phyloP scores from a whole-genome alignment of 257 asterid species.

The Lavandula angustifolia region DNA sequence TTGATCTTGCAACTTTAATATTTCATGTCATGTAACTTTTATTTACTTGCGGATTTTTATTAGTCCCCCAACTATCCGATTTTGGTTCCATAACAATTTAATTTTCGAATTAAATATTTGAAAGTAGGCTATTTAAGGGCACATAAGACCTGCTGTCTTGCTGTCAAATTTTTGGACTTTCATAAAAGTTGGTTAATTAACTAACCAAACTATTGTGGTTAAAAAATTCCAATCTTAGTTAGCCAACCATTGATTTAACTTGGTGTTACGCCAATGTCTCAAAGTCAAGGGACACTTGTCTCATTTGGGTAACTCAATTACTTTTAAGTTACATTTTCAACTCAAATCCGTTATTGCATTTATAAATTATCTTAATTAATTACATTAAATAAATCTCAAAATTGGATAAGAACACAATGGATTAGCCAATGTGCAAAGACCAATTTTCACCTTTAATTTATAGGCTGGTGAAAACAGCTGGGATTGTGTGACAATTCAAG shows the following conservation, averaged over 20 bases:
- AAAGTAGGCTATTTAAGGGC: neutral
- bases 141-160: no score
- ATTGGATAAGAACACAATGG: neutral
- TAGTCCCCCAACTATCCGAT: no score
- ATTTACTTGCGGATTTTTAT: no score
- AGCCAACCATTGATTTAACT: conserved; percentile 56
- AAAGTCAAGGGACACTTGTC: conserved; percentile 68
- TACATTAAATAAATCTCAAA: neutral
- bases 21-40: no score
- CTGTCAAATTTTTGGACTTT: conserved; percentile 20
- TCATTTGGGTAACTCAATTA: neutral
- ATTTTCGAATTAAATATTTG: no score
- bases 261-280: conserved; percentile 28
- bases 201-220: conserved; percentile 18
- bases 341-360: no score
- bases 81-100: no score
- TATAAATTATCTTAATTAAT: neutral
- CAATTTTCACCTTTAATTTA: conserved; percentile 26
- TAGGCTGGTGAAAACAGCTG: neutral
- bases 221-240: conserved; percentile 41
- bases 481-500: conserved; percentile 52
- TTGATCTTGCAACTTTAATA: no score
- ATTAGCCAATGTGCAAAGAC: conserved; percentile 38
- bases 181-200: conserved; percentile 36
- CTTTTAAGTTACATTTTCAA: no score